A percentile compares a stretch with the other conserved stretches of the same genome.
phyloP scores from a whole-genome alignment of 371 early-diverging fungal species.

The Mucor indicus region DNA sequence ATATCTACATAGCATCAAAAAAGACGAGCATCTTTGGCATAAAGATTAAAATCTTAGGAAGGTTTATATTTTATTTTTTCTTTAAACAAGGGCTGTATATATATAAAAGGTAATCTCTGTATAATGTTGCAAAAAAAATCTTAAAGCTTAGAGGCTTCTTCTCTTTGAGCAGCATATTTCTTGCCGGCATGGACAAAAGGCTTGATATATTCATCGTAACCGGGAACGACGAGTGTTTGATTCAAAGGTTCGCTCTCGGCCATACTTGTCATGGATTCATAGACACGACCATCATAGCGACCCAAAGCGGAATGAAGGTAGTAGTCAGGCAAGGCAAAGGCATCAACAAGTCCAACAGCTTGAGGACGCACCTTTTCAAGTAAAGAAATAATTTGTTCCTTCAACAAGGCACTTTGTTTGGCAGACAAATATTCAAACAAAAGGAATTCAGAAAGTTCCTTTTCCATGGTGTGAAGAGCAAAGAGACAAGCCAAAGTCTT shows the following conservation, averaged over 20 bases:
- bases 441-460: constrained; percentile 65
- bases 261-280: constrained; percentile 68
- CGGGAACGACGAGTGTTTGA: constrained; percentile 53
- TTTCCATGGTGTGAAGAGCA: constrained; percentile 65
- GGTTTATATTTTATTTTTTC: too few species aligned
- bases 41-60: too few species aligned
- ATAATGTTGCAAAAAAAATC: too few species aligned
- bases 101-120: too few species aligned
- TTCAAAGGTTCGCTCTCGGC: constrained; percentile 72
- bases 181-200: constrained; percentile 39
- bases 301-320: constrained; percentile 76
- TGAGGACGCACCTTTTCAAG: constrained; percentile 65
- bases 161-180: constrained; percentile 1
- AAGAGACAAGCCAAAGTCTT: constrained; percentile 42
- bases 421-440: constrained; percentile 47
- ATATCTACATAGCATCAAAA: too few species aligned
- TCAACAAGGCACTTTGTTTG: constrained; percentile 51
- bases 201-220: constrained; percentile 58
- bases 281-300: constrained; percentile 71
- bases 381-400: constrained; percentile 42
- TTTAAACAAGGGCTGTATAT: too few species aligned
- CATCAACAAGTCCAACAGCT: constrained; percentile 73
- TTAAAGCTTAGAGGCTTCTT: constrained; percentile 11
- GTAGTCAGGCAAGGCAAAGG: constrained; percentile 77
- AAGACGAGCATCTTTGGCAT: too few species aligned